Evolutionary conservation across 352 stramenopile species (phyloP).

Genomic region (Saprolegnia diclina): DNA sequence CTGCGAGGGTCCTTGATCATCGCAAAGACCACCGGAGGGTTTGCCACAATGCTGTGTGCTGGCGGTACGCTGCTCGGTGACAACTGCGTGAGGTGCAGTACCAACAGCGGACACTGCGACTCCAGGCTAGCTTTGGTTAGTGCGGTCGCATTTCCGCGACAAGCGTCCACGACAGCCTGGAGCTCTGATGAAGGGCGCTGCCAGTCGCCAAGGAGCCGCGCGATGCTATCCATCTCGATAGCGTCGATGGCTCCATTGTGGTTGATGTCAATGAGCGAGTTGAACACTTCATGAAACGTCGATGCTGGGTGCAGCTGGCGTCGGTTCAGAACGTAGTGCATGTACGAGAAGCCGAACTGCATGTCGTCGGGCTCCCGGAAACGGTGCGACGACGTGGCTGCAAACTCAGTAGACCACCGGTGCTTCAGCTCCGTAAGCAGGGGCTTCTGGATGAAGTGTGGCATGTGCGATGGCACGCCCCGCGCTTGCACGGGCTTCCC

Average conservation of each 20-base stretch:
- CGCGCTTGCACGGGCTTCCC: conserved; percentile 59
- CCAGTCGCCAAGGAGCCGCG: conserved; percentile 41
- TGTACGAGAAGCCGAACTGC: conserved; percentile 95
- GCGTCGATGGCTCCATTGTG: conserved; percentile 83
- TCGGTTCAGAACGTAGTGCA: conserved; percentile 90
- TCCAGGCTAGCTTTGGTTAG: not conserved
- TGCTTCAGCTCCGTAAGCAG: conserved; percentile 87
- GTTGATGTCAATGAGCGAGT: conserved; percentile 87
- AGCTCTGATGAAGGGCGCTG: conserved; percentile 47
- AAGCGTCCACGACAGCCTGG: conserved; percentile 46
- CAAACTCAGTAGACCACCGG: conserved; percentile 58
- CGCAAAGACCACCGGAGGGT: conserved; percentile 87
- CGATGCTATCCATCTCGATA: conserved; percentile 87
- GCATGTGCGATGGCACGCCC: conserved; percentile 92
- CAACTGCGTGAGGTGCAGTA: conserved; percentile 53
- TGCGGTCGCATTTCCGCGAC: not conserved
- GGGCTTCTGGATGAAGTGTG: conserved; percentile 87
- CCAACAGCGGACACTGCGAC: conserved; percentile 26
- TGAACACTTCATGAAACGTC: conserved; percentile 69
- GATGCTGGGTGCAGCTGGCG: conserved; percentile 63
- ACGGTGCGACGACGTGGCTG: conserved; percentile 74
- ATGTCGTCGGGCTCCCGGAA: conserved; percentile 91
- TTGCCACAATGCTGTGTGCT: conserved; percentile 49
- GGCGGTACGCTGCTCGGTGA: conserved; percentile 34
- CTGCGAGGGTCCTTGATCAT: conserved; percentile 89